Conservation (phyloP, 208 protist species). For the Trypanosoma conorhini region DNA sequence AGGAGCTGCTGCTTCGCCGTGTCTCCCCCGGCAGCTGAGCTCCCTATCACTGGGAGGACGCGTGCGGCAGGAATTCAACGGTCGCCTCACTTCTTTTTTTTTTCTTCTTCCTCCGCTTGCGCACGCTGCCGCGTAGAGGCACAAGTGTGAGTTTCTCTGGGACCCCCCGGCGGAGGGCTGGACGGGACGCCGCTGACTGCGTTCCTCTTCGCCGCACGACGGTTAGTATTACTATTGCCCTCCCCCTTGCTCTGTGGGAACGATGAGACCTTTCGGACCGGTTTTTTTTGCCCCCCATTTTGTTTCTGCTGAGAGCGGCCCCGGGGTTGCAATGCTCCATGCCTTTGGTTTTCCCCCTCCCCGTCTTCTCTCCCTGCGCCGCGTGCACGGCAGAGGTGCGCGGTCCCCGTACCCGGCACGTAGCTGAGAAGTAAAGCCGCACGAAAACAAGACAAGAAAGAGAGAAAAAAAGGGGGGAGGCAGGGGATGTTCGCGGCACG, state of each 20-base stretch:
- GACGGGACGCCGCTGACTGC: too few relatives aligned
- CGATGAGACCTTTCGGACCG: too few relatives aligned
- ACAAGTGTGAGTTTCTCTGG: too few relatives aligned
- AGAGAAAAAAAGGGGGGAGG: not conserved
- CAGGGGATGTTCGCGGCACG: conserved; percentile 20
- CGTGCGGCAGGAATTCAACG: not conserved
- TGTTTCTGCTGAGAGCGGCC: too few relatives aligned
- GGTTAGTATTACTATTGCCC: too few relatives aligned
- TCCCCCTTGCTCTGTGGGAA: too few relatives aligned
- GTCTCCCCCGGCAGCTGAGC: conserved; percentile 9
- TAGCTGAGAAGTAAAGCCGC: not conserved
- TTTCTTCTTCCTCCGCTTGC: too few relatives aligned
- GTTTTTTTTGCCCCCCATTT: not conserved
- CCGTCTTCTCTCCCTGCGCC: not conserved
- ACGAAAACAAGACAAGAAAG: not conserved
- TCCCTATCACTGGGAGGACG: not conserved
- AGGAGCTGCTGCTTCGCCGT: conserved; percentile 21
- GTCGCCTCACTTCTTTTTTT: not conserved
- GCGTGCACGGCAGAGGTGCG: not conserved
- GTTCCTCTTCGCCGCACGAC: too few relatives aligned
- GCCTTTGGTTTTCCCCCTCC: too few relatives aligned
- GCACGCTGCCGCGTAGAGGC: too few relatives aligned
- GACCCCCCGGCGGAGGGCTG: too few relatives aligned
- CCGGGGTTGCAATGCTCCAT: too few relatives aligned
- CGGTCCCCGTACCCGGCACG: not conserved